phyloP scores from a whole-genome alignment of 2,329 filamentous ascomycete genomes.

The Diaporthe sp. region DNA sequence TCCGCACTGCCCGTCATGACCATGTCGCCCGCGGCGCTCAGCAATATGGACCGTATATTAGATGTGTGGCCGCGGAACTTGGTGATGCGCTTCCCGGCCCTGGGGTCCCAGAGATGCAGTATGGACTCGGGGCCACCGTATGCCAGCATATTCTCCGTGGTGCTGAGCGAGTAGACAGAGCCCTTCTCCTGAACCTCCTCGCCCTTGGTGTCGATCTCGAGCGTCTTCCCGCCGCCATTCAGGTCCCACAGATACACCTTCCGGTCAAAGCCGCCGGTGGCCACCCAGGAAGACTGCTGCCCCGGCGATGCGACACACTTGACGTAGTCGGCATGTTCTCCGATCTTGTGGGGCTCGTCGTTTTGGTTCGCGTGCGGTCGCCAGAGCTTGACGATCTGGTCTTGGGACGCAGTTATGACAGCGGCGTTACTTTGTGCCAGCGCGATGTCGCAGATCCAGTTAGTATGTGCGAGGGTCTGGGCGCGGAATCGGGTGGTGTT shows the following conservation, averaged over 20 bases:
- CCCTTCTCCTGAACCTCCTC: slow-evolving; percentile 91
- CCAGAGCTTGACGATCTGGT: slow-evolving; percentile 94
- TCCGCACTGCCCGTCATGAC: slow-evolving; percentile 96
- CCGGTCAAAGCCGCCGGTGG: slow-evolving; percentile 92
- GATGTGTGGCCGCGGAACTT: slow-evolving; percentile 98
- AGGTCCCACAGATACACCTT: slow-evolving; percentile 96
- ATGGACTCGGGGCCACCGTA: slow-evolving; percentile 95
- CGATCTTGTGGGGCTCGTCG: slow-evolving; percentile 82
- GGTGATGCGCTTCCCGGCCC: slow-evolving; percentile 89
- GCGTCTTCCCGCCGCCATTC: slow-evolving; percentile 84
- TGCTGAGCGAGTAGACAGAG: slow-evolving; percentile 91
- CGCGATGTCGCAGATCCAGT: slow-evolving; percentile 95
- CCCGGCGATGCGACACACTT: slow-evolving; percentile 88
- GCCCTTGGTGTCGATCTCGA: slow-evolving; percentile 87
- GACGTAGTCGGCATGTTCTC: slow-evolving; percentile 95
- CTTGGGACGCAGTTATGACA: slow-evolving; percentile 91
- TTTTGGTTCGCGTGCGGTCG: slow-evolving; percentile 78
- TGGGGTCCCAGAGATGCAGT: slow-evolving; percentile 91
- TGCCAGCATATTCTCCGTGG: slow-evolving; percentile 84
- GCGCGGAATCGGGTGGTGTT: slow-evolving; percentile 70
- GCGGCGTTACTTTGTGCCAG: slow-evolving; percentile 83
- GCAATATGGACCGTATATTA: slow-evolving; percentile 90
- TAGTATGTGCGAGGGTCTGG: slow-evolving; percentile 83
- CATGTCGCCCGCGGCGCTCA: slow-evolving; percentile 89
- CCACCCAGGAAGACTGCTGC: slow-evolving; percentile 81